Evolutionary conservation across 2,329 filamentous ascomycete genomes (phyloP).

Genomic region (Talaromyces amestolkiae): DNA sequence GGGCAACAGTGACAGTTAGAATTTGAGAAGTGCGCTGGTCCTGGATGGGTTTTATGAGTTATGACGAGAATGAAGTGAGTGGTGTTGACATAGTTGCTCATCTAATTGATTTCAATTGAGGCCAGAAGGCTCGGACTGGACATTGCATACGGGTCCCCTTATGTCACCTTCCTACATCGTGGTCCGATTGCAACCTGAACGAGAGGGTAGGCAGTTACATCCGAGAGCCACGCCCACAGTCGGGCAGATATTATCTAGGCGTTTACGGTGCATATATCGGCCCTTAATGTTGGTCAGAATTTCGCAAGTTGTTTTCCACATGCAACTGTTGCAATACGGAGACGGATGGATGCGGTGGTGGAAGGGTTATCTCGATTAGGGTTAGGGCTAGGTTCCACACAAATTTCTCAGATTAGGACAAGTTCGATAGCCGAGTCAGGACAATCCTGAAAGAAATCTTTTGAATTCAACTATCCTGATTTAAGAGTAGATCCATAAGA

Average conservation of each 20-base stretch:
- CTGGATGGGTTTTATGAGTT: not conserved
- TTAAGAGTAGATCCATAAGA: too few species aligned
- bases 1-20: slow-evolving; percentile 31
- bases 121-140: not conserved
- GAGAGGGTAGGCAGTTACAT: too few species aligned
- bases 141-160: not conserved
- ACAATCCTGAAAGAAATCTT: too few species aligned
- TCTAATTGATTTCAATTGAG: not conserved
- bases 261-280: too few species aligned
- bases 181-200: too few species aligned
- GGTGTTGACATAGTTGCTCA: not conserved
- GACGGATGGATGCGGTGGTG: too few species aligned
- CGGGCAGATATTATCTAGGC: too few species aligned
- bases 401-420: too few species aligned
- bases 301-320: not conserved
- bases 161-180: not conserved
- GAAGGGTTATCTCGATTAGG: not conserved
- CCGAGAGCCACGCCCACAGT: too few species aligned
- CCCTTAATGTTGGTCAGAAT: too few species aligned
- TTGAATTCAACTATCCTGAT: too few species aligned
- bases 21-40: slow-evolving; percentile 24
- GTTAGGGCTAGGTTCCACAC: not conserved
- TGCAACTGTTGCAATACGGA: not conserved
- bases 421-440: too few species aligned
- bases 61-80: not conserved